These are phyloP conservation scores for Cercospora nicotianae DNA, from an alignment of 2,329 filamentous ascomycete genomes.

Conservation along the genomic window DNA sequence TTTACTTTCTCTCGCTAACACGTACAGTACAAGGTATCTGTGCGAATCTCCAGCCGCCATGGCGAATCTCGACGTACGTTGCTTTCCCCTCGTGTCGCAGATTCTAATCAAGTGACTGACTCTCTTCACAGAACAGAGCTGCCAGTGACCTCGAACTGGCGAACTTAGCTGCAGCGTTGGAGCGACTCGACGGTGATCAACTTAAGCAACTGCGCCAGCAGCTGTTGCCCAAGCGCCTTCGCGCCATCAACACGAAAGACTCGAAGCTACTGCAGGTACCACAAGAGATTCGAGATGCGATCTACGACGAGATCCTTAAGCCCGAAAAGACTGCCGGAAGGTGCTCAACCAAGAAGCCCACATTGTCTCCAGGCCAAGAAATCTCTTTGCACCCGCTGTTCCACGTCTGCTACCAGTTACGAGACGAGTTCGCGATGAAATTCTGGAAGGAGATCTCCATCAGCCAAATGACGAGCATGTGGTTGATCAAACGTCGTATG, in stretches of 20 bases:
- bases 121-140: no score
- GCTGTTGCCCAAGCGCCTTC: not conserved
- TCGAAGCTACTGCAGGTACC: not conserved
- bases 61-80: no score
- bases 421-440: not conserved
- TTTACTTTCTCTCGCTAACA: no score
- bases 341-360: not conserved
- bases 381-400: not conserved
- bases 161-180: no score
- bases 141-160: no score
- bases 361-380: not conserved
- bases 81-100: no score
- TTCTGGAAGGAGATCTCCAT: not conserved
- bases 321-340: not conserved
- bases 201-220: no score
- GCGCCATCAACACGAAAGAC: not conserved
- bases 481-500: not conserved
- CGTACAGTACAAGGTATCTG: no score
- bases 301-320: not conserved
- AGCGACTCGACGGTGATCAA: no score
- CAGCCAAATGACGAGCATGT: not conserved
- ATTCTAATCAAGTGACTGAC: no score
- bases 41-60: no score
- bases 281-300: not conserved
- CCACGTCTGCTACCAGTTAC: not conserved